phyloP scores from a whole-genome alignment of 2,329 filamentous ascomycete species.

The Rhexocercosporidium sp. region DNA sequence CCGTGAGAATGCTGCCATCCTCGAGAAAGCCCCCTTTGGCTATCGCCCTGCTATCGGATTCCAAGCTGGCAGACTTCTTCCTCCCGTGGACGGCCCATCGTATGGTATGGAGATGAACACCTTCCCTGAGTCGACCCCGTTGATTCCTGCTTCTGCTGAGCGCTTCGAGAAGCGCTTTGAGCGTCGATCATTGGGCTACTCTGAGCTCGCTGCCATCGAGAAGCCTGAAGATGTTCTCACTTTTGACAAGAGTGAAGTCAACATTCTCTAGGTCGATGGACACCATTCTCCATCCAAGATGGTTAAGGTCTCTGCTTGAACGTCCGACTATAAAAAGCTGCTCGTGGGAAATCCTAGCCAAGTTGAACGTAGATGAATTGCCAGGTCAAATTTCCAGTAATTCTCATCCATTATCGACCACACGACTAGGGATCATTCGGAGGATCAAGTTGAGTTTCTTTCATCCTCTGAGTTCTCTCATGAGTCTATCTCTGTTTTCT shows the following conservation, averaged over 20 bases:
- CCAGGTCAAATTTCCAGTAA: neutral
- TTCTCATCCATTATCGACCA: too few species aligned
- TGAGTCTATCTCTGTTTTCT: neutral
- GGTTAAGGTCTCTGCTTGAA: conserved; percentile 3
- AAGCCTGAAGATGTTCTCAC: conserved; percentile 22
- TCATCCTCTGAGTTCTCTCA: neutral
- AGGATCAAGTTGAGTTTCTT: neutral
- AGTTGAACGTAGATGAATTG: neutral
- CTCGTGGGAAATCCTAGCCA: neutral
- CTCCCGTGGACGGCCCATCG: conserved; percentile 14
- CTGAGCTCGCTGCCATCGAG: conserved; percentile 16
- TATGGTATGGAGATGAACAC: conserved; percentile 18
- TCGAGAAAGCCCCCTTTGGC: conserved; percentile 18
- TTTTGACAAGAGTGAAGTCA: conserved; percentile 12
- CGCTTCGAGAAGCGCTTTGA: conserved; percentile 21
- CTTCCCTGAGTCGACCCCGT: conserved; percentile 11
- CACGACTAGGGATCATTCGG: too few species aligned
- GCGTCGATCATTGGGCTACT: conserved; percentile 13
- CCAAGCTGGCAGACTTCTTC: conserved; percentile 17
- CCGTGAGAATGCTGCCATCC: conserved; percentile 17
- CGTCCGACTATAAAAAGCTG: neutral
- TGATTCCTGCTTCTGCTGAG: conserved; percentile 2
- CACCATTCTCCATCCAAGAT: neutral
- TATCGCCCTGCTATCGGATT: conserved; percentile 23
- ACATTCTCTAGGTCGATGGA: neutral